Conservation (phyloP, 176 grass and related monocot genomes). For the Zoysia japonica region DNA sequence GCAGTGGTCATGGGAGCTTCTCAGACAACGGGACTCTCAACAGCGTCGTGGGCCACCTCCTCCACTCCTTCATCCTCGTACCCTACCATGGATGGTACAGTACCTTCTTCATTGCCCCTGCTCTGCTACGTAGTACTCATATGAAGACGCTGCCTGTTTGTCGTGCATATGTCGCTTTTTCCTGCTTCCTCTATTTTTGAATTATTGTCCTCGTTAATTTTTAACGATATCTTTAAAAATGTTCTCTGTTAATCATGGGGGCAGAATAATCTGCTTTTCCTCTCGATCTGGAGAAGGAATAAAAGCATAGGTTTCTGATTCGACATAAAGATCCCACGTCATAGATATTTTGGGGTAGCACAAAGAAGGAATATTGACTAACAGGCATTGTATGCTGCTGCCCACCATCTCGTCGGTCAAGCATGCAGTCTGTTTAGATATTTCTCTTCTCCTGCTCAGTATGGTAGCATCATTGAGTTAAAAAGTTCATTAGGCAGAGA, state of each 20-base stretch:
- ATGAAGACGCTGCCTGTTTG: too few species aligned
- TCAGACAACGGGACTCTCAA: slow-evolving; percentile 59
- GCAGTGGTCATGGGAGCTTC: slow-evolving; percentile 91
- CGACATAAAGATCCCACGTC: background rate
- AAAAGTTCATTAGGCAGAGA: background rate
- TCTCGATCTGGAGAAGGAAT: background rate
- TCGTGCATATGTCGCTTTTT: background rate
- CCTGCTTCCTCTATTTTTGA: background rate
- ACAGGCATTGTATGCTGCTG: background rate
- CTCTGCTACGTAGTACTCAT: background rate
- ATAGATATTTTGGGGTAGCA: background rate
- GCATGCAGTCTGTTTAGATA: background rate
- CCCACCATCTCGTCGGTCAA: background rate
- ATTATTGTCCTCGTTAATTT: too few species aligned
- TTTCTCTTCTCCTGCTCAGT: background rate
- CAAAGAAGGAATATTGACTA: background rate
- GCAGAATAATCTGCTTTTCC: background rate
- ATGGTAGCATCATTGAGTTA: background rate
- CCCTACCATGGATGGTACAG: slow-evolving; percentile 84
- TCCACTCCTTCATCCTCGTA: slow-evolving; percentile 79
- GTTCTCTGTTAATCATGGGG: too few species aligned
- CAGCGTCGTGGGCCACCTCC: slow-evolving; percentile 66
- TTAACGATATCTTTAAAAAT: too few species aligned
- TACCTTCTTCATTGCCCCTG: background rate
- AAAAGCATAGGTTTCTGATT: background rate